phyloP scores from a whole-genome alignment of 345 rosid genomes.

The Rhodomyrtus tomentosa region DNA sequence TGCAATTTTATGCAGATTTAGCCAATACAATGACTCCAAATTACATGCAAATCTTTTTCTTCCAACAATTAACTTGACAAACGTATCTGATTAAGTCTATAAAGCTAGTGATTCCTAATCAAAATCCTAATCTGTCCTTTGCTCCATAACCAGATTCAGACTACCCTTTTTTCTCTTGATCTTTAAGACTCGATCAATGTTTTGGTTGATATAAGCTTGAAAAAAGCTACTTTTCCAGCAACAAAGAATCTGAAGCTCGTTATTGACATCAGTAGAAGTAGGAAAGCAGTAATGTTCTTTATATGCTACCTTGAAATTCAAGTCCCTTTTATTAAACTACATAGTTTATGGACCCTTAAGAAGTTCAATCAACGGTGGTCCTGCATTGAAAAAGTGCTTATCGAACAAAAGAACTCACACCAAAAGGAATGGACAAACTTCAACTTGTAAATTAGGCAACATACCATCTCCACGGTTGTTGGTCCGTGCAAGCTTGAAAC shows the following conservation, averaged over 20 bases:
- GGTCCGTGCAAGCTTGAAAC: conserved; percentile 75
- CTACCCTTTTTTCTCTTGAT: not conserved
- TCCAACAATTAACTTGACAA: not conserved
- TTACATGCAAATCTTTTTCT: not conserved
- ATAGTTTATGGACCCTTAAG: not conserved
- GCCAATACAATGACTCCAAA: not conserved
- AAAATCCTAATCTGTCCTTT: not conserved
- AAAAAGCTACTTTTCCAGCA: not conserved
- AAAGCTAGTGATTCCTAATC: not conserved
- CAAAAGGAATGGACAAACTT: not conserved
- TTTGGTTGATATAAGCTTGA: not conserved
- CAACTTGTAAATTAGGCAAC: not conserved
- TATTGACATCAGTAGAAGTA: not conserved
- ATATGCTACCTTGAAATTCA: not conserved
- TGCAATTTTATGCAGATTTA: not conserved
- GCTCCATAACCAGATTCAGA: not conserved
- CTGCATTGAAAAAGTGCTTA: not conserved
- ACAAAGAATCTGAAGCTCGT: not conserved
- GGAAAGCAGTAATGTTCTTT: not conserved
- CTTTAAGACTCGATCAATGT: not conserved
- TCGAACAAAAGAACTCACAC: not conserved
- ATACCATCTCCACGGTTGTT: conserved; percentile 96
- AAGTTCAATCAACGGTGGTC: not conserved
- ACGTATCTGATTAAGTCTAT: not conserved
- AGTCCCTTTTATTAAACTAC: not conserved